phyloP scores from a whole-genome alignment of 768 basidiomycete genomes.

The Psilocybe azurescens region DNA sequence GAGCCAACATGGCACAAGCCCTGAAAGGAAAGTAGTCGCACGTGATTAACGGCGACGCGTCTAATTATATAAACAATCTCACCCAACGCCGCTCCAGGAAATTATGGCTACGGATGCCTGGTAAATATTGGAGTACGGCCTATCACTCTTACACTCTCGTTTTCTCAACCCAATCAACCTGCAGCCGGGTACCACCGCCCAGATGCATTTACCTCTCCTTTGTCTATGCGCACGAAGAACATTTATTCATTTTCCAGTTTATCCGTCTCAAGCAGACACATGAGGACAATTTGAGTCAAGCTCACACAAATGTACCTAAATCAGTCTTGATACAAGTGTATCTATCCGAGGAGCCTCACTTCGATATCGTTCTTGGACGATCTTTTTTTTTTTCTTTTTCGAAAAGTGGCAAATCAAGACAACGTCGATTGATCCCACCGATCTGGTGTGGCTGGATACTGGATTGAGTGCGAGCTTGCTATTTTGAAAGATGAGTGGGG shows the following conservation, averaged over 20 bases:
- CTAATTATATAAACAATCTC: background rate
- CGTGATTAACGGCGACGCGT: too few species aligned
- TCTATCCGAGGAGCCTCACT: conserved; percentile 93
- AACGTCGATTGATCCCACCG: conserved; percentile 84
- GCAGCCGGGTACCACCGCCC: too few species aligned
- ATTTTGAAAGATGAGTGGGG: conserved; percentile 92
- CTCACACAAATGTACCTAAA: conserved; percentile 33
- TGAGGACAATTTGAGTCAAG: background rate
- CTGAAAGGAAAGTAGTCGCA: too few species aligned
- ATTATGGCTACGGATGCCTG: too few species aligned
- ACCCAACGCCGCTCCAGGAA: too few species aligned
- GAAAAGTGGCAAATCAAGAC: conserved; percentile 84
- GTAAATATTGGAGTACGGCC: too few species aligned
- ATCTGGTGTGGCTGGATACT: conserved; percentile 90
- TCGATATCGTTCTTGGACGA: conserved; percentile 84
- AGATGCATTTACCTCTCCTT: too few species aligned
- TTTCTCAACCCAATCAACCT: conserved; percentile 32
- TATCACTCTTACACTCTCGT: conserved; percentile 42
- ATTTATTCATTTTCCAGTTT: too few species aligned
- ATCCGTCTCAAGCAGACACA: background rate
- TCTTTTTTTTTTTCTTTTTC: conserved; percentile 56
- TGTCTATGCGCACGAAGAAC: too few species aligned
- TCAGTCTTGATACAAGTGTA: conserved; percentile 68
- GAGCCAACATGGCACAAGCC: too few species aligned
- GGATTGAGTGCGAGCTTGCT: conserved; percentile 90